Evolutionary conservation across 2,329 filamentous ascomycete genomes (phyloP).

Genomic region (Bimuria novae-zelandiae): DNA sequence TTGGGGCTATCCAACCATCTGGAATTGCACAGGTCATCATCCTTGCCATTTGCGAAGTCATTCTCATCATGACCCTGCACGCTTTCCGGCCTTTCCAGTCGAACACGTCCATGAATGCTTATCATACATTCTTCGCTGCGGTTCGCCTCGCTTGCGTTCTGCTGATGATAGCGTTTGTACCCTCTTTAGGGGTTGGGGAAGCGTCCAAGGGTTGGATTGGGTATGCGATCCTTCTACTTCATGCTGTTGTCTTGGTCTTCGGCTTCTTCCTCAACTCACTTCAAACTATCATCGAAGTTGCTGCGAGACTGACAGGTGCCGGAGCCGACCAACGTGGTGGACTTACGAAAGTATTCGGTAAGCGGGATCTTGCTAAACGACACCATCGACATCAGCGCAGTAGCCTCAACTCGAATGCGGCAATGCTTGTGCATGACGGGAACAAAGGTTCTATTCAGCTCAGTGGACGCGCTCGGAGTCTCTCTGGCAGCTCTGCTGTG

Average conservation of each 20-base stretch:
- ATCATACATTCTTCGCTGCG: slow-evolving; percentile 82
- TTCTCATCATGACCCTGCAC: slow-evolving; percentile 82
- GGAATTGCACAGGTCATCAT: slow-evolving; percentile 92
- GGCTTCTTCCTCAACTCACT: slow-evolving; percentile 92
- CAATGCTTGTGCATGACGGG: slow-evolving; percentile 74
- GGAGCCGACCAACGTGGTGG: slow-evolving; percentile 80
- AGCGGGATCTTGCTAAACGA: slow-evolving; percentile 82
- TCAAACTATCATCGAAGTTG: slow-evolving; percentile 87
- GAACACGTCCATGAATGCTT: slow-evolving; percentile 95
- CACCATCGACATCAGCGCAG: slow-evolving; percentile 70
- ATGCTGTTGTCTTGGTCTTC: slow-evolving; percentile 82
- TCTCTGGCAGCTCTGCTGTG: slow-evolving; percentile 66
- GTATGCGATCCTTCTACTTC: slow-evolving; percentile 85
- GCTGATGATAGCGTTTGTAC: slow-evolving; percentile 71
- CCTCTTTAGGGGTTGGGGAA: slow-evolving; percentile 77
- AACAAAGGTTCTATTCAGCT: slow-evolving; percentile 64
- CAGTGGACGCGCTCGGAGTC: slow-evolving; percentile 60
- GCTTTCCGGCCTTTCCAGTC: slow-evolving; percentile 89
- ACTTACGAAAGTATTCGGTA: slow-evolving; percentile 83
- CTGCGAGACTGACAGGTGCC: slow-evolving; percentile 79
- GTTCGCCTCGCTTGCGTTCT: slow-evolving; percentile 71
- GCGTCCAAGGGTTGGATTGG: slow-evolving; percentile 91
- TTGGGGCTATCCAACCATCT: slow-evolving; percentile 89
- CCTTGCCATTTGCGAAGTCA: slow-evolving; percentile 91
- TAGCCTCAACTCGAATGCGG: slow-evolving; percentile 81